Base-by-base conservation (phyloP, 1,139 yeast genomes). In the Nakaseomyces bracarensis region DNA sequence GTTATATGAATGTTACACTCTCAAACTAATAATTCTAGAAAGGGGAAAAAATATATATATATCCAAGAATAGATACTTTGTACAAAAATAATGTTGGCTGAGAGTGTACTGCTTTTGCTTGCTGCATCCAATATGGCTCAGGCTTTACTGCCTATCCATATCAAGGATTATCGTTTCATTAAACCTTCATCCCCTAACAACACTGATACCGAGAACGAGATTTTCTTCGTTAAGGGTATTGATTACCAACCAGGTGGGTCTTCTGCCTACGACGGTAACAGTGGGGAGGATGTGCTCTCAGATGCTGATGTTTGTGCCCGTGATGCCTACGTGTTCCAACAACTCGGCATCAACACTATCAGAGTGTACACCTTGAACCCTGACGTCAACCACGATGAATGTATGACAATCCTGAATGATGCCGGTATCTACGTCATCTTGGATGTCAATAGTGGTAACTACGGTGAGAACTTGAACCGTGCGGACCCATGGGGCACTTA, bases 371-470 rank as follows among this genome's bases (percentile, higher is more conserved):
- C 93, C 9, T 68, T 84, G 47, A 79, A 83, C 63, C 85, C 91
- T n/a, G 76, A 74, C 46, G 57, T 78, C 44, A 78, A 86, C 64
- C 96, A 87, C 61, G 87, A 82, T 57, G 81, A 76, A 53, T 89
- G 97, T 69, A 85, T 89, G 94, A 70, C 85, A 34, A 73, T 82
- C 49, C 76, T 86, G 55, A 79, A 82, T 53, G 80, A 83, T 43
- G 96, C 95, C 7, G 96, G 96, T 43, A 86, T 89, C 52, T 87
- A 87, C 56, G 76, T 87, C 21, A 66, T 89, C 46, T 75, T 93
- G 41, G 97, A 89, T 62, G 93, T 89, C 51, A 85, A 89, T 57
- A 77, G 86, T 48, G 95, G 96, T 28, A 65, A 69, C 38, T 63
- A 61, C 26, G 78, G 78, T 26, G 72, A 74, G 49, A 75, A 89